Base-by-base conservation (phyloP, 768 basidiomycete genomes). In the Coprinopsis cinerea region DNA sequence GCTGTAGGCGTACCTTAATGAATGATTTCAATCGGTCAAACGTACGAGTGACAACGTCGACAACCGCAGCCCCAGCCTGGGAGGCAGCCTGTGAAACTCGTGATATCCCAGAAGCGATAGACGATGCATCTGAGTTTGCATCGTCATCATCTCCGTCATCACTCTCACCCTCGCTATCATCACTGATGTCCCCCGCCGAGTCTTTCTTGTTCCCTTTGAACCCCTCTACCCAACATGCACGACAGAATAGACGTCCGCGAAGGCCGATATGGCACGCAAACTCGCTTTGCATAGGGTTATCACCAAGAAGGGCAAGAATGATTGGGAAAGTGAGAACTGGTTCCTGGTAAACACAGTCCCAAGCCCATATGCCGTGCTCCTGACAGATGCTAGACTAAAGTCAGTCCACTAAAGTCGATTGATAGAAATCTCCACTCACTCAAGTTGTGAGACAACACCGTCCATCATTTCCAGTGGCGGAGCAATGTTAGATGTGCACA, bases 241-340 rank as follows among this genome's bases (percentile, higher is more conserved):
- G 60, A 42, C 74, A 76, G 52, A 73, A 71, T 17, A 57, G 59
- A 28, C 65, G 68, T 0, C 62, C 69, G 1, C 28, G 34, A 10
- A 69, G 49, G 0, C 70, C 72, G 48, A 72, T 64, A 44, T 76
- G 75, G 36, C 64, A 73, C 0, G 71, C 61, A 48, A 74, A 54
- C 52, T 74, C 68, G 44, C 71, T 67, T 43, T 68, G 68, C 73
- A 72, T 73, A 0, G 72, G 73, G 54, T 75, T 75, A 54, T 76
- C 71, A 0, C 72, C 71, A 0, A 67, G 60, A 18, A 72, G 23
- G 0, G 65, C 67, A 1, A 70, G 54, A 1, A 67, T 51, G 0
- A 25, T 52, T 0, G 62, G 62, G 17, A 71, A 51, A 0, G 71
- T 14, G 4, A 70, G 54, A 6, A 67, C 60, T 2, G 47, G 28